Conservation (phyloP, 805 yeast genomes). For the Cyberlindnera mycetangii region DNA sequence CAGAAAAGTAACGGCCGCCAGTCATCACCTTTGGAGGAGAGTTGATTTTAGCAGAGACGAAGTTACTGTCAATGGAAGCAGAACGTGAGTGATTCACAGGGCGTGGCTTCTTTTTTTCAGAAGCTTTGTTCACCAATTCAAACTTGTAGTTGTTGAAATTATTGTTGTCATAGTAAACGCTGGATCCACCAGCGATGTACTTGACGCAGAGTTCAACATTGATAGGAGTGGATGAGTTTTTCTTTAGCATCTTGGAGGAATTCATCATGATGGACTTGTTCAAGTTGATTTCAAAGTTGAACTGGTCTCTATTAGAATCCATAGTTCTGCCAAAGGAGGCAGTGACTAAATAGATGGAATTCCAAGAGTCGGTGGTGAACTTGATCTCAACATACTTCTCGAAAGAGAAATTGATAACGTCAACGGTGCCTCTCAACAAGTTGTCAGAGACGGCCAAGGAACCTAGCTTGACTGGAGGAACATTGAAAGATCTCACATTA, state of each 20-base stretch:
- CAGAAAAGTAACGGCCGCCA: conserved; percentile 26
- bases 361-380: conserved; percentile 49
- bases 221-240: conserved; percentile 14
- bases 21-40: conserved; percentile 21
- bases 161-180: conserved; percentile 41
- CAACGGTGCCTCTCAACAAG: conserved; percentile 38
- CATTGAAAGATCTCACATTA: conserved; percentile 10
- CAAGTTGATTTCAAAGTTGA: conserved; percentile 49
- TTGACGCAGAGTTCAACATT: conserved; percentile 38
- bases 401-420: conserved; percentile 37
- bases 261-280: conserved; percentile 25
- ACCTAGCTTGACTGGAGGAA: conserved; percentile 36
- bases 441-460: conserved; percentile 40
- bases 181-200: conserved; percentile 31
- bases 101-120: conserved; percentile 7
- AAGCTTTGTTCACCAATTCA: conserved; percentile 18
- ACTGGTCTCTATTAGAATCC: conserved; percentile 35
- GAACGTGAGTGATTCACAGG: conserved; percentile 2
- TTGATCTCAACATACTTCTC: conserved; percentile 42
- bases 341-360: conserved; percentile 41
- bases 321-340: conserved; percentile 25
- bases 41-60: conserved; percentile 11
- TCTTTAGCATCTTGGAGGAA: conserved; percentile 12
- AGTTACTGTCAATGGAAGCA: conserved; percentile 16
- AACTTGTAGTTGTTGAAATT: conserved; percentile 36